phyloP scores from a whole-genome alignment of 768 basidiomycete species.

The Panus rudis region DNA sequence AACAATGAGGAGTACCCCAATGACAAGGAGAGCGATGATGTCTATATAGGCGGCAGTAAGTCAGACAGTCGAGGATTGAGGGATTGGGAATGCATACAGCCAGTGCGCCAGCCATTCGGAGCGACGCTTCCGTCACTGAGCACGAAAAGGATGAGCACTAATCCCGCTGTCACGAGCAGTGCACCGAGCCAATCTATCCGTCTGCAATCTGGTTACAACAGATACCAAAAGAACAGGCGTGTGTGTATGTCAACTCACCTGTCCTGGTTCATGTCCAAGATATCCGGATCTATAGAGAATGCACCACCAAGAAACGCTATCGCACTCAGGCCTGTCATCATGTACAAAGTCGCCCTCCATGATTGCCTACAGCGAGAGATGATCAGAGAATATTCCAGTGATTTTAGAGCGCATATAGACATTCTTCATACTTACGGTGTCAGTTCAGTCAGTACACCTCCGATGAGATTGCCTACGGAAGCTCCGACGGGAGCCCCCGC shows the following conservation, averaged over 20 bases:
- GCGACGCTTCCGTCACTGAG: slow-evolving; percentile 58
- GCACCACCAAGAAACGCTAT: slow-evolving; percentile 46
- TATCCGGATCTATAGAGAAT: slow-evolving; percentile 57
- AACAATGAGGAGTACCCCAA: slow-evolving; percentile 48
- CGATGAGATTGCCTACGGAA: slow-evolving; percentile 59
- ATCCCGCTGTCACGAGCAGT: slow-evolving; percentile 50
- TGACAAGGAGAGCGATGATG: slow-evolving; percentile 60
- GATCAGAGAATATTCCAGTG: no score
- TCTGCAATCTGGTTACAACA: slow-evolving; percentile 19
- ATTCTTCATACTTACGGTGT: slow-evolving; percentile 29
- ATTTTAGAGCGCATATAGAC: no score
- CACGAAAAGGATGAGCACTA: slow-evolving; percentile 66
- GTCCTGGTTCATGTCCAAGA: no score
- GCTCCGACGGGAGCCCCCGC: slow-evolving; percentile 81
- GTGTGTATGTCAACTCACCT: no score
- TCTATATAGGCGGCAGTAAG: slow-evolving; percentile 31
- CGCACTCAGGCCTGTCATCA: slow-evolving; percentile 50
- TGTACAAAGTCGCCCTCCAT: slow-evolving; percentile 66
- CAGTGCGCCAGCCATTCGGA: slow-evolving; percentile 50
- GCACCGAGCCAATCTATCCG: slow-evolving; percentile 77
- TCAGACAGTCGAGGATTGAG: not conserved
- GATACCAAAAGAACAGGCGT: no score
- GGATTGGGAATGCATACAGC: slow-evolving; percentile 30
- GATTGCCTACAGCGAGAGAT: slow-evolving; percentile 20
- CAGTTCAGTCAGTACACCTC: slow-evolving; percentile 63